Conservation (phyloP, 2,329 filamentous ascomycete genomes). For the Colletotrichum horii region DNA sequence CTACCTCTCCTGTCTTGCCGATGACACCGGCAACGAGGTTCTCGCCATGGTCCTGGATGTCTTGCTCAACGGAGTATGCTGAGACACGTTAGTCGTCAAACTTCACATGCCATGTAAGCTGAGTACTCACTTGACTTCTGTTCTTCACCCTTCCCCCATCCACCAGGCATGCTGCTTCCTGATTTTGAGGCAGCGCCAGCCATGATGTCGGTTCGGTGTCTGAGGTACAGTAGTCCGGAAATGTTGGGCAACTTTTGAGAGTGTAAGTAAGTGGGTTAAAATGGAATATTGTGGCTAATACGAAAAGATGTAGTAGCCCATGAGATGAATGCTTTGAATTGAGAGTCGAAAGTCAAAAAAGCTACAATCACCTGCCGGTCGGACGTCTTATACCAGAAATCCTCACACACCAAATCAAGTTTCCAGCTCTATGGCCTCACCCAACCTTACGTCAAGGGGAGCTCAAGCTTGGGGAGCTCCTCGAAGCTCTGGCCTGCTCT, state of each 20-base stretch:
- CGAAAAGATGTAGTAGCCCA: constrained; percentile 9
- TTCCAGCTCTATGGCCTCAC: constrained; percentile 6
- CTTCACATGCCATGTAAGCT: neutral
- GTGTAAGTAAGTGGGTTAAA: neutral
- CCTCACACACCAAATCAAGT: constrained; percentile 21
- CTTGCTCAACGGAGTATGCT: constrained; percentile 19
- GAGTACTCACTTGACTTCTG: constrained; percentile 34
- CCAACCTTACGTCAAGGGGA: constrained; percentile 21
- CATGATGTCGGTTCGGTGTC: constrained; percentile 6
- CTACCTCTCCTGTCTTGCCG: constrained; percentile 48
- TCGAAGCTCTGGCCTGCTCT: constrained; percentile 16
- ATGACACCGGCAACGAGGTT: constrained; percentile 46
- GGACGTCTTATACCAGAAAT: constrained; percentile 22
- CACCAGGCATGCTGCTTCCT: constrained; percentile 27
- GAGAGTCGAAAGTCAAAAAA: neutral
- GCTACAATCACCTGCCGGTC: neutral
- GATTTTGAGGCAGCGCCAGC: constrained; percentile 20
- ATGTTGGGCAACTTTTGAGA: constrained; percentile 21
- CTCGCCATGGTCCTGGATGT: constrained; percentile 29
- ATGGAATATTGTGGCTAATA: constrained; percentile 1
- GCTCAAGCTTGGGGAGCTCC: constrained; percentile 16
- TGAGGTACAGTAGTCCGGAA: neutral
- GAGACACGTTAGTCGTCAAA: neutral
- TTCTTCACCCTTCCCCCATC: constrained; percentile 34
- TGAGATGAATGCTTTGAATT: constrained; percentile 17